A percentile compares a stretch with the other conserved stretches of the same genome.
Evolutionary conservation across 2,329 filamentous ascomycete species (phyloP).

Genomic region (Colletotrichum salicis): DNA sequence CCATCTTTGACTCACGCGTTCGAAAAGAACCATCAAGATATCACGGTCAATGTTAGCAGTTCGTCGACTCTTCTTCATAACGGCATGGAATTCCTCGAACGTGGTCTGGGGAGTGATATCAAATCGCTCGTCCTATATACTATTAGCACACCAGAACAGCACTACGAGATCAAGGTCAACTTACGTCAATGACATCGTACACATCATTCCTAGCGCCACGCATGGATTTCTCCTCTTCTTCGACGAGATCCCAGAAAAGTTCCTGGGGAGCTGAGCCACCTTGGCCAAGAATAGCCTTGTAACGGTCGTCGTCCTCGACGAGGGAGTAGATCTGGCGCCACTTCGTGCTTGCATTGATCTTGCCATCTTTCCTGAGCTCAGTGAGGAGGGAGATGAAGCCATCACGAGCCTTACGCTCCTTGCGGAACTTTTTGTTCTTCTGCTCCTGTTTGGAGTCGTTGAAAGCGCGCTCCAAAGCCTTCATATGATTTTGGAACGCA

Average conservation of each 20-base stretch:
- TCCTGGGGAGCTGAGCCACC: conserved; percentile 87
- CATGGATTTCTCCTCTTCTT: conserved; percentile 91
- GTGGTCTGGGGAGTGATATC: conserved; percentile 88
- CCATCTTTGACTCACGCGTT: conserved; percentile 67
- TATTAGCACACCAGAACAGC: conserved; percentile 43
- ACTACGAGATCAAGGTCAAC: conserved; percentile 43
- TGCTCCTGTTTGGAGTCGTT: conserved; percentile 91
- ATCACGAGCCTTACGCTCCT: conserved; percentile 89
- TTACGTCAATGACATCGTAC: conserved; percentile 87
- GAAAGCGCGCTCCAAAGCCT: conserved; percentile 87
- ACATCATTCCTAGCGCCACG: conserved; percentile 85
- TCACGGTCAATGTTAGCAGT: conserved; percentile 89
- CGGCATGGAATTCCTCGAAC: conserved; percentile 85
- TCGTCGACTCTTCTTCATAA: conserved; percentile 87
- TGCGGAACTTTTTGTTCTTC: conserved; percentile 81
- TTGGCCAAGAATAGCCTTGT: conserved; percentile 84
- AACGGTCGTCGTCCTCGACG: conserved; percentile 84
- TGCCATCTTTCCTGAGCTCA: conserved; percentile 78
- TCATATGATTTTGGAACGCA: conserved; percentile 95
- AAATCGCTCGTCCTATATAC: conserved; percentile 83
- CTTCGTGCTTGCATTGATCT: conserved; percentile 89
- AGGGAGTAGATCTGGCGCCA: conserved; percentile 84
- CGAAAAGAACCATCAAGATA: conserved; percentile 82
- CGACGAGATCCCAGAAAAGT: conserved; percentile 94
- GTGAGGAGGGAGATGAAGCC: conserved; percentile 78